Evolutionary conservation across 164 flowering plant species (phyloP), one percentile per base, ranked within the genome.

Genomic region (Macadamia integrifolia): DNA sequence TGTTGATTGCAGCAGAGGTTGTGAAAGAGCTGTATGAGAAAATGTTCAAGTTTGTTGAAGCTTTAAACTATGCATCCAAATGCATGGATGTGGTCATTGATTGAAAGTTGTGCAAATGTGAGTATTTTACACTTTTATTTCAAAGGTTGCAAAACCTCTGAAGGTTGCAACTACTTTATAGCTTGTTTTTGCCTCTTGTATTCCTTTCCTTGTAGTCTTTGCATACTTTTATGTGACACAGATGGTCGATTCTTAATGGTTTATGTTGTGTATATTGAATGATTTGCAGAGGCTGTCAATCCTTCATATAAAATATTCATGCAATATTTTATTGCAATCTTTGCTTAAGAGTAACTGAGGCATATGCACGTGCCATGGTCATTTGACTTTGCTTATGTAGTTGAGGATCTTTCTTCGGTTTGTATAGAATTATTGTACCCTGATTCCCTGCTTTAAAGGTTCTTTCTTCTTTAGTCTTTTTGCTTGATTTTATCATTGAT

Each of bases 361-460:
- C 96, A 23, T 95, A 98, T 78, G 83, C 72, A 68, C 94, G 90
- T 71, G 88, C 72, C 0, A 93, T 94, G n/a, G 96, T 96, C 53
- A 53, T 23, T 92, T 70, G 92, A 89, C 69, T 88, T 74, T 78
- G 99, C 23, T 98, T 95, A 83, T 72, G 89, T 23, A 14, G 55
- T n/a, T 49, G 66, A 49, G 15, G 23, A 18, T 60, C 13, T 15
- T 65, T 58, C 3, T 64, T 52, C 6, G 50, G 9, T 43, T 43
- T 43, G 29, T 56, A 15, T 15, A 31, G 30, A 58, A 55, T 18
- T 10, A 1, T 59, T 48, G 31, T 46, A 30, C 7, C 10, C 11
- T 46, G 49, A 29, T 12, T 63, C 28, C 12, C 57, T 44, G 9
- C 11, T 29, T 3, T 28, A 42, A 32, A 23, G 8, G 10, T 6